phyloP scores from a whole-genome alignment of 1,139 yeast species.

The Tardiomyces depauwii region DNA sequence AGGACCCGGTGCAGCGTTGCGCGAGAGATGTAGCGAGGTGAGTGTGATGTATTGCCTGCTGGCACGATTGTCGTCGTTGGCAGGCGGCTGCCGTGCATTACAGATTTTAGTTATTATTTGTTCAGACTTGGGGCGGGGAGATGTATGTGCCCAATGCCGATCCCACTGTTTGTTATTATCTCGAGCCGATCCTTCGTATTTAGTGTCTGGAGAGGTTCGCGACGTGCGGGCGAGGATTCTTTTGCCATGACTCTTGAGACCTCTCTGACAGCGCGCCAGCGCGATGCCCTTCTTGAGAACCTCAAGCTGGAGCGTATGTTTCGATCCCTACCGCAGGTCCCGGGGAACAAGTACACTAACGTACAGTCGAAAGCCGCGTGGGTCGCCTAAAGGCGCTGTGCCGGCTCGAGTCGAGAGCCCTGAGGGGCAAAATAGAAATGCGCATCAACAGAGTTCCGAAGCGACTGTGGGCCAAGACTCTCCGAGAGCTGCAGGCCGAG shows the following conservation, averaged over 20 bases:
- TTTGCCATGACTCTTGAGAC: not conserved
- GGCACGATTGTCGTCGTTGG: too few relatives aligned
- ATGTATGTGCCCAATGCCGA: too few relatives aligned
- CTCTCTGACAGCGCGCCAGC: conserved; percentile 16
- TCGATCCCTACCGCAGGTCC: not conserved
- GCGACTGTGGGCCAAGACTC: conserved; percentile 31
- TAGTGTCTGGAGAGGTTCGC: too few relatives aligned
- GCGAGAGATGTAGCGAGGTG: too few relatives aligned
- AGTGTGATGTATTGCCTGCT: too few relatives aligned
- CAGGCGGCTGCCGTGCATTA: too few relatives aligned
- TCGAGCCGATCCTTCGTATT: too few relatives aligned
- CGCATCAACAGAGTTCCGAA: conserved; percentile 32
- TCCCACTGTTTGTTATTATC: too few relatives aligned
- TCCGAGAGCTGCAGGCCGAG: conserved; percentile 20
- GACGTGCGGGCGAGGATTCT: not conserved
- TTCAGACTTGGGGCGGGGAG: too few relatives aligned
- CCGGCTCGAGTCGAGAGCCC: conserved; percentile 23
- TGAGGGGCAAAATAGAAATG: conserved; percentile 26
- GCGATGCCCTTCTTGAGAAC: conserved; percentile 19
- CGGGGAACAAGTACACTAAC: too few relatives aligned
- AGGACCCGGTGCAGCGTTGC: not conserved
- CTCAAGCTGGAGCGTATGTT: conserved; percentile 13
- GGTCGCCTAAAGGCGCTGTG: conserved; percentile 21
- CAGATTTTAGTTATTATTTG: too few relatives aligned
- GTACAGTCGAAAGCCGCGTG: conserved; percentile 16